Evolutionary conservation across 1,284 basidiomycete species (phyloP), one percentile per base, ranked within the genome.

Genomic region (Rhodotorula mucilaginosa): DNA sequence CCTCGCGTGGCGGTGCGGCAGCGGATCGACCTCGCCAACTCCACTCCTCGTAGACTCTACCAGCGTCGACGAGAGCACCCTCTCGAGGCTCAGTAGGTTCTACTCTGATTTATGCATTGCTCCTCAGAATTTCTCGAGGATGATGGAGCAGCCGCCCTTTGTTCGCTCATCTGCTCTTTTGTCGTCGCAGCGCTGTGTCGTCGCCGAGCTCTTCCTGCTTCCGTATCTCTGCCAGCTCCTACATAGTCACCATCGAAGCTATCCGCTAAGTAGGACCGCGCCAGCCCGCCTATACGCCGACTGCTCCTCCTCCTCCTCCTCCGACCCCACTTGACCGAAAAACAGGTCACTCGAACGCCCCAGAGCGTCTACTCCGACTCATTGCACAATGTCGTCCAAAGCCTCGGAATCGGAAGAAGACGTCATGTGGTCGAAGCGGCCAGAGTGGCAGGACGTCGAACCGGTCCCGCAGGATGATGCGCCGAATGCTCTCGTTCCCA

Each of bases 381-480:
- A 23, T 7, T 16, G 44, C 8, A 56, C 29, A 23, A 56, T 52
- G 49, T 12, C 54, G 51, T 46, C 44, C 10, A 7, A 2, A 21
- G 46, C 21, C 10, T 12, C 26, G 3, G 67, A 34, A 34, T 26
- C 26, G 26, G 34, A 69, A 19, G 7, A 44, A 1, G 72, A 82
- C 74, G 79, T 75, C 78, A 81, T 89, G 23, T 91, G 89, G 76
- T 81, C 86, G 46, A 83, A 90, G 58, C 85, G 87, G 69, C 84
- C 85, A 56, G 88, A 89, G 69, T 97, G 92, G 92, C 81, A 82
- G 19, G 94, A 95, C 79, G 84, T 97, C 51, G 82, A 82, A 3
- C 92, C 94, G 2, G 79, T 94, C 21, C 84, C 86, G n/a, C 94
- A 97, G 79, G 89, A 90, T 72, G 92, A 95, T 57, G 85, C 85